These are phyloP conservation scores for Aspergillus sp. DNA, from an alignment of 2,329 filamentous ascomycete species.

Conservation along the genomic window DNA sequence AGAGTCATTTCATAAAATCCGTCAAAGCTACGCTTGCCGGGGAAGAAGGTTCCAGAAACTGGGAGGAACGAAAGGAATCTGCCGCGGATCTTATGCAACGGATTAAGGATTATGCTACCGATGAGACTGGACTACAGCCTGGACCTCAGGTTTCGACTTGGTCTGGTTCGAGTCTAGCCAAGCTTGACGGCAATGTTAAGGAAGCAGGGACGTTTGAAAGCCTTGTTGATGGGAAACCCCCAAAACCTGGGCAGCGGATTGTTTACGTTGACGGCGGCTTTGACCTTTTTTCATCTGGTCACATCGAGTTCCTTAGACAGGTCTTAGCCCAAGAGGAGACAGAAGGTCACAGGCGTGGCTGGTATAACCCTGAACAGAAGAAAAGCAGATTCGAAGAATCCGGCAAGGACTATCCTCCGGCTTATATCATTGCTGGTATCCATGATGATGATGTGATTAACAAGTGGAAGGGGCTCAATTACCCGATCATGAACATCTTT, in stretches of 20 bases:
- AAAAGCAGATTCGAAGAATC: slow-evolving; percentile 56
- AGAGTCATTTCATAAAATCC: slow-evolving; percentile 83
- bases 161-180: slow-evolving; percentile 41
- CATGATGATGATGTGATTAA: slow-evolving; percentile 96
- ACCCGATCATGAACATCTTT: slow-evolving; percentile 99
- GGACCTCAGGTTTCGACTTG: slow-evolving; percentile 84
- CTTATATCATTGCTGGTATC: slow-evolving; percentile 85
- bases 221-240: slow-evolving; percentile 64
- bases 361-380: slow-evolving; percentile 62
- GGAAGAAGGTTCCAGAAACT: slow-evolving; percentile 63
- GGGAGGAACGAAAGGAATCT: slow-evolving; percentile 57
- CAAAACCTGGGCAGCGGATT: slow-evolving; percentile 70
- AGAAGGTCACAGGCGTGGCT: slow-evolving; percentile 60
- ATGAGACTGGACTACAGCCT: slow-evolving; percentile 69
- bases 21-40: slow-evolving; percentile 63
- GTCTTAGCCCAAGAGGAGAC: slow-evolving; percentile 69
- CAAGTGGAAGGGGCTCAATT: slow-evolving; percentile 93
- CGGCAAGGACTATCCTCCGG: slow-evolving; percentile 70
- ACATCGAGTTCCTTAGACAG: slow-evolving; percentile 85
- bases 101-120: slow-evolving; percentile 79
- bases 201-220: slow-evolving; percentile 60
- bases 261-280: slow-evolving; percentile 96
- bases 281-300: slow-evolving; percentile 91
- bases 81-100: slow-evolving; percentile 67
- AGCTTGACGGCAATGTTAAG: slow-evolving; percentile 38